Evolutionary conservation across 139 green algal species (phyloP).

Genomic region (Choricystis sp.): DNA sequence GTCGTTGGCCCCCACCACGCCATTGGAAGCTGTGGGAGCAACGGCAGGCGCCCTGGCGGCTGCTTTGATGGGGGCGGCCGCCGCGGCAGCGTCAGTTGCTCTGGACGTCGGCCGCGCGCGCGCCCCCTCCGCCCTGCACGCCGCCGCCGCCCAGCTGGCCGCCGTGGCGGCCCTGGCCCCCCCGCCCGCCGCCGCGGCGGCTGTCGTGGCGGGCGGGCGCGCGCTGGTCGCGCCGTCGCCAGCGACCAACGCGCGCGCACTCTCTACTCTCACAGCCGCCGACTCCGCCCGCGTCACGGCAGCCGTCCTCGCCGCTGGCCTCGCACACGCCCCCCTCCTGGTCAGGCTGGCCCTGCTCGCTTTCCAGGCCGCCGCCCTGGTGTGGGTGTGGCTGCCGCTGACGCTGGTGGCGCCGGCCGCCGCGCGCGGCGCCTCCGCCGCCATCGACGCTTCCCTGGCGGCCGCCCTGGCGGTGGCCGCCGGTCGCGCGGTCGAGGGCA

Average conservation of each 20-base stretch:
- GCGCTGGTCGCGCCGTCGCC: no score
- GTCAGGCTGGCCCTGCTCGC: not conserved
- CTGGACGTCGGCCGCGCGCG: no score
- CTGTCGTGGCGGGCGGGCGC: no score
- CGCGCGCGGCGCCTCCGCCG: no score
- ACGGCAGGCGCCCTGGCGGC: not conserved
- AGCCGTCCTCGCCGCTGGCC: not conserved
- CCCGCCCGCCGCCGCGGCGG: no score
- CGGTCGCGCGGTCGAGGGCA: not conserved
- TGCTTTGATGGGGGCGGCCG: not conserved
- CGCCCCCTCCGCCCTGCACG: not conserved
- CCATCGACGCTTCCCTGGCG: not conserved
- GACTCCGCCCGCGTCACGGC: not conserved
- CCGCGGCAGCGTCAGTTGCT: not conserved
- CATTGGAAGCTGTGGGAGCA: no score
- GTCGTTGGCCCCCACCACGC: not conserved
- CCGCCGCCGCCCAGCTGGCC: not conserved
- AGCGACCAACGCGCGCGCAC: no score
- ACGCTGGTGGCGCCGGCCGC: not conserved
- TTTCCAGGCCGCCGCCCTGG: not conserved
- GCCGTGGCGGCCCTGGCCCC: no score
- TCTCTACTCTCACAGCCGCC: not conserved
- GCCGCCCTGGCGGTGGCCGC: not conserved
- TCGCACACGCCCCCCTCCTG: not conserved
- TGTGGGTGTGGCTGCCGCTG: not conserved